Percentiles rank a stretch among this genome's conserved stretches.
phyloP scores from a whole-genome alignment of 2,329 filamentous ascomycete species.

The Juglanconis juglandina region DNA sequence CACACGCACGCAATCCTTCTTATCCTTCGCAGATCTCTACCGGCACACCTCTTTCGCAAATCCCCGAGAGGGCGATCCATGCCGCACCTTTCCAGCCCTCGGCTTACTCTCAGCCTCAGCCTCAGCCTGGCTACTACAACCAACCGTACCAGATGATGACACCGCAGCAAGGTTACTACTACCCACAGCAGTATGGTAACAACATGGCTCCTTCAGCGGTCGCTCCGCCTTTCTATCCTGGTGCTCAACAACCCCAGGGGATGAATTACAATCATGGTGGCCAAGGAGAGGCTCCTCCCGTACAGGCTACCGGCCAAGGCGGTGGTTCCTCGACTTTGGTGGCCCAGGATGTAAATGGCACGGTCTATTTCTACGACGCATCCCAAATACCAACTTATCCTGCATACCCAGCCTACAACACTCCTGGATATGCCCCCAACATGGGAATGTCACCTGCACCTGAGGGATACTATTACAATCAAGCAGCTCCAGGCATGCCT shows the following conservation, averaged over 20 bases:
- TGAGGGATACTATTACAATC: conserved; percentile 69
- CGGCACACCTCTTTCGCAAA: conserved; percentile 82
- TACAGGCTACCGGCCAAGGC: conserved; percentile 41
- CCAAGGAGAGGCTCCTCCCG: conserved; percentile 35
- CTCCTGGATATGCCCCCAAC: conserved; percentile 42
- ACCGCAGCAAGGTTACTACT: conserved; percentile 64
- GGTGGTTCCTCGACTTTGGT: conserved; percentile 57
- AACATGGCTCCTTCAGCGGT: conserved; percentile 35
- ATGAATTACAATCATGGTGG: conserved; percentile 40
- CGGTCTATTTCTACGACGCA: conserved; percentile 91
- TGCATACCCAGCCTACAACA: conserved; percentile 45
- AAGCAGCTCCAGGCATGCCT: conserved; percentile 51
- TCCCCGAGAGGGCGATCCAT: conserved; percentile 88
- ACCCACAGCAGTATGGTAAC: conserved; percentile 48
- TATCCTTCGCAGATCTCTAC: conserved; percentile 68
- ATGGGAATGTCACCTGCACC: conserved; percentile 66
- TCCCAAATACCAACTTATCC: conserved; percentile 61
- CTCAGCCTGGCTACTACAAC: conserved; percentile 54
- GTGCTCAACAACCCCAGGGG: conserved; percentile 44
- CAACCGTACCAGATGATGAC: conserved; percentile 58
- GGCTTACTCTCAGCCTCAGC: conserved; percentile 60
- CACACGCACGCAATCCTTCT: conserved; percentile 65
- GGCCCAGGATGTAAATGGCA: conserved; percentile 89
- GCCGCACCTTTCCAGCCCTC: conserved; percentile 85
- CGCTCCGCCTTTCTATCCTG: conserved; percentile 57